phyloP scores from a whole-genome alignment of 1,139 yeast species.

The Arxiozyma heterogenica region DNA sequence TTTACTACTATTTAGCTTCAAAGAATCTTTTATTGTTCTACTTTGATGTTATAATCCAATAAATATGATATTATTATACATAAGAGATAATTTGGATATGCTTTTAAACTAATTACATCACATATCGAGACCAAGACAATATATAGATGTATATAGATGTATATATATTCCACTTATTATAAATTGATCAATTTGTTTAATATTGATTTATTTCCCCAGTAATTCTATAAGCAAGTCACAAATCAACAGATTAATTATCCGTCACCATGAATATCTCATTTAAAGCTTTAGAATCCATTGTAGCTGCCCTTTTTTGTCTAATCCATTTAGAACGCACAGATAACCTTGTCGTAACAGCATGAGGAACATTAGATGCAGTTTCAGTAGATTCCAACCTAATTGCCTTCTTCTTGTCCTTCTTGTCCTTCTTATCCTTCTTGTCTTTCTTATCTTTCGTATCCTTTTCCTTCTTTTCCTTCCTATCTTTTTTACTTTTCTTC shows the following conservation, averaged over 20 bases:
- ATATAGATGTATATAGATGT: no score
- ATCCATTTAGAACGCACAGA: constrained; percentile 83
- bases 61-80: not conserved
- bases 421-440: constrained; percentile 29
- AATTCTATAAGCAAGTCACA: constrained; percentile 6
- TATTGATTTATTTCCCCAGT: not conserved
- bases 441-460: constrained; percentile 23
- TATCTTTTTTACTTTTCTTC: constrained; percentile 23
- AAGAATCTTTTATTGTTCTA: not conserved
- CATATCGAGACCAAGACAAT: not conserved
- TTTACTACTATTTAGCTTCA: no score
- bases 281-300: constrained; percentile 77
- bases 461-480: constrained; percentile 28
- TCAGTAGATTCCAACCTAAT: constrained; percentile 12
- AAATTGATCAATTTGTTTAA: not conserved
- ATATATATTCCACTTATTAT: not conserved
- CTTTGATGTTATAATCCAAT: no score
- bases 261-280: constrained; percentile 89
- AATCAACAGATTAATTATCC: constrained; percentile 25
- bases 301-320: constrained; percentile 81
- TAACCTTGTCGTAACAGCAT: constrained; percentile 49
- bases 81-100: no score
- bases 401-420: constrained; percentile 22
- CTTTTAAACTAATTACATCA: not conserved
- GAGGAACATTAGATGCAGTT: constrained; percentile 25